A percentile compares a stretch with the other conserved stretches of the same genome.
Conservation (phyloP, 192 early-diverging fungal species). For the Phlyctochytrium planicorne region DNA sequence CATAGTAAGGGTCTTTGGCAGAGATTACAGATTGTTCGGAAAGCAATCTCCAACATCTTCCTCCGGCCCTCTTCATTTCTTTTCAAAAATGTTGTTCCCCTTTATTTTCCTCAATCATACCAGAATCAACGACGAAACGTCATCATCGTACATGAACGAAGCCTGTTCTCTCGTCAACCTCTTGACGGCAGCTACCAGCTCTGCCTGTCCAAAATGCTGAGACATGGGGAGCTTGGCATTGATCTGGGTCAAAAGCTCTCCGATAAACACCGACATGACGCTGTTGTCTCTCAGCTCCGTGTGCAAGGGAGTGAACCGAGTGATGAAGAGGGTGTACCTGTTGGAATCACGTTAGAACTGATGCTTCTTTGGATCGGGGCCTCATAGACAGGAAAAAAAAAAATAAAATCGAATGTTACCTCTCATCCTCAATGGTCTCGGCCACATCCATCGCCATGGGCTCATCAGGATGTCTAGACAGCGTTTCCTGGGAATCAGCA, state of each 20-base stretch:
- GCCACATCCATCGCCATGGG: constrained; percentile 10
- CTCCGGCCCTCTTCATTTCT: not conserved
- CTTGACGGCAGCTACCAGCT: constrained; percentile 29
- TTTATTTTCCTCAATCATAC: no score
- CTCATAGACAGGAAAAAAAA: not conserved
- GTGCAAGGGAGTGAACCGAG: constrained; percentile 7
- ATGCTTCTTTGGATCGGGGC: not conserved
- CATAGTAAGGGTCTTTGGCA: no score
- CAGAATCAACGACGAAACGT: constrained; percentile 41
- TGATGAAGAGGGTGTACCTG: constrained; percentile 25
- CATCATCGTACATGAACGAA: constrained; percentile 46
- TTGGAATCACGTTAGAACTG: constrained; percentile 26
- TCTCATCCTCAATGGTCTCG: not conserved
- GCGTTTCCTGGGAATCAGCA: not conserved
- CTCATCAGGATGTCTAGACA: no score
- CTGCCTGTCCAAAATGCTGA: constrained; percentile 29
- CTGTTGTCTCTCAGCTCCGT: constrained; percentile 11
- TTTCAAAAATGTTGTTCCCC: not conserved
- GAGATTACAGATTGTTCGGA: no score
- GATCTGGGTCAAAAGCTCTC: constrained; percentile 33
- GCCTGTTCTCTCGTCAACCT: constrained; percentile 37
- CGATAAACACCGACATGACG: constrained; percentile 29
- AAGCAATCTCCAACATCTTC: no score
- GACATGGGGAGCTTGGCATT: constrained; percentile 34
- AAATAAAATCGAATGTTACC: no score